phyloP scores from a whole-genome alignment of 345 rosid genomes.

The Schrenkiella parvula region DNA sequence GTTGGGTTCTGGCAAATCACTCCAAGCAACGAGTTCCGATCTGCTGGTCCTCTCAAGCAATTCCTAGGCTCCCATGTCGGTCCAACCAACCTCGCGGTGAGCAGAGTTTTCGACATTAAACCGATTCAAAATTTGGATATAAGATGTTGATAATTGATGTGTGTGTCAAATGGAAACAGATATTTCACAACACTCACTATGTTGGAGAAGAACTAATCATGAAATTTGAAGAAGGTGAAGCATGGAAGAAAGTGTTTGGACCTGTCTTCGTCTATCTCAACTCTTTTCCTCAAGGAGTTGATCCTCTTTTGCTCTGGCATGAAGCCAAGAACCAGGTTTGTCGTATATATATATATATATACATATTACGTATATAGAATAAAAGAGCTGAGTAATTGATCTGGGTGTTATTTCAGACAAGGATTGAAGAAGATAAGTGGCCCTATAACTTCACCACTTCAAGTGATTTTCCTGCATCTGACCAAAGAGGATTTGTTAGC shows the following conservation, averaged over 20 bases:
- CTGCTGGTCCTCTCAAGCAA: conserved; percentile 87
- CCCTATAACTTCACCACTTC: conserved; percentile 80
- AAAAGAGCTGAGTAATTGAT: background rate
- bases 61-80: conserved; percentile 86
- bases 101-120: background rate
- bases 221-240: conserved; percentile 45
- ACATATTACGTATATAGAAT: background rate
- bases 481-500: conserved; percentile 54
- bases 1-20: conserved; percentile 96
- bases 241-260: conserved; percentile 95
- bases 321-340: conserved; percentile 78
- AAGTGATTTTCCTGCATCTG: conserved; percentile 54
- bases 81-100: conserved; percentile 77
- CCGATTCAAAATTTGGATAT: background rate
- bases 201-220: conserved; percentile 70
- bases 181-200: conserved; percentile 82
- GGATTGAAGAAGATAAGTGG: conserved; percentile 61
- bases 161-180: conserved; percentile 37
- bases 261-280: conserved; percentile 78
- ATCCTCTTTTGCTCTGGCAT: conserved; percentile 64
- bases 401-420: conserved; percentile 42
- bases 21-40: conserved; percentile 88
- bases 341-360: background rate
- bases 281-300: conserved; percentile 41
- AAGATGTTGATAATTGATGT: background rate